Evolutionary conservation across 2,329 filamentous ascomycete species (phyloP).

Genomic region (Diaporthe sp.): DNA sequence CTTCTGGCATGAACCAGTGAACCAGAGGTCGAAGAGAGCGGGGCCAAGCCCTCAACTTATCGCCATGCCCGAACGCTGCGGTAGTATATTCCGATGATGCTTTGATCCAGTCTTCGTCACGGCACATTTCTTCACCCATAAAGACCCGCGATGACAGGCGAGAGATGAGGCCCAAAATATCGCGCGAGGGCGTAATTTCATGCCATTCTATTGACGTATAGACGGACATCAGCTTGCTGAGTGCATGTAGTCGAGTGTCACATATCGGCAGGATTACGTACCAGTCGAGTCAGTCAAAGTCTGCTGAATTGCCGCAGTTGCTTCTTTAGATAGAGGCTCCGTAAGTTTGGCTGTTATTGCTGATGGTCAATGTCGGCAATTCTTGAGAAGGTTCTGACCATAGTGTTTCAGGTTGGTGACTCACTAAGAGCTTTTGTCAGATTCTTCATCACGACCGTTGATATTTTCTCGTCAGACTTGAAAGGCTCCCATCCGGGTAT

Average conservation of each 20-base stretch:
- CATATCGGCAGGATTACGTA: background rate
- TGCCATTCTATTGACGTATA: slow-evolving; percentile 43
- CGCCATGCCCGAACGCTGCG: background rate
- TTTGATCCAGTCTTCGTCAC: slow-evolving; percentile 46
- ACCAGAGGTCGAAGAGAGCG: background rate
- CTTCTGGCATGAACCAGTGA: slow-evolving; percentile 12
- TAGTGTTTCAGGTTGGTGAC: background rate
- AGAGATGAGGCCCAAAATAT: slow-evolving; percentile 46
- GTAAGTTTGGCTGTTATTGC: slow-evolving; percentile 9
- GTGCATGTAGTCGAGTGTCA: background rate
- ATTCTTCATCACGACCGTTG: background rate
- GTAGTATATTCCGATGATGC: slow-evolving; percentile 37
- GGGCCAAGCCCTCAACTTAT: background rate
- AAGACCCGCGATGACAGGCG: slow-evolving; percentile 48
- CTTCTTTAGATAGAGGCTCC: slow-evolving; percentile 24
- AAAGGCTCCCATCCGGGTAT: slow-evolving; percentile 33
- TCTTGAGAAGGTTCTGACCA: background rate
- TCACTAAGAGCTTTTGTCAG: slow-evolving; percentile 30
- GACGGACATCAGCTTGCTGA: background rate
- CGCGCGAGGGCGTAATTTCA: slow-evolving; percentile 50
- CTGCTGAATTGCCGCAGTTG: slow-evolving; percentile 3
- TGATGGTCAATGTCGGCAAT: background rate
- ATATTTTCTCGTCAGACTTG: background rate
- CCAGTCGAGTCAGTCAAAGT: slow-evolving; percentile 4
- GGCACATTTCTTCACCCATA: slow-evolving; percentile 47